Percentiles rank a stretch among this genome's conserved stretches.
These are phyloP conservation scores for Talaromyces wortmannii DNA, from an alignment of 495 filamentous ascomycete species.

Conservation along the genomic window DNA sequence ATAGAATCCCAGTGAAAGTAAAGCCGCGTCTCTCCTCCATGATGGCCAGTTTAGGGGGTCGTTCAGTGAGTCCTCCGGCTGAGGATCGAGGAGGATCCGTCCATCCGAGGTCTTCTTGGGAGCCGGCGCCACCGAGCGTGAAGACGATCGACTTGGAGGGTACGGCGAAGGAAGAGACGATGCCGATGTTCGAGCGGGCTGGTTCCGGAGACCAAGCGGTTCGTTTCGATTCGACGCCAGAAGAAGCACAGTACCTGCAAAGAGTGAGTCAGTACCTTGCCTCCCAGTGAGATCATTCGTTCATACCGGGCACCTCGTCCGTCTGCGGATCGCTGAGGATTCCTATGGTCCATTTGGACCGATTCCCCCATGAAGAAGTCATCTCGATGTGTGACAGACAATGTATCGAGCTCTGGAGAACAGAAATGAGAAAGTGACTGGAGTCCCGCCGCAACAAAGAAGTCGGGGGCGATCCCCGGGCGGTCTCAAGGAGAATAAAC, in stretches of 20 bases:
- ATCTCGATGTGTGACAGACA: not conserved
- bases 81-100: conserved; percentile 81
- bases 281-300: not conserved
- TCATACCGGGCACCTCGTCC: conserved; percentile 84
- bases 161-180: conserved; percentile 64
- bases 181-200: conserved; percentile 65
- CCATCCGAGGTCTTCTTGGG: conserved; percentile 79
- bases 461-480: not conserved
- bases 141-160: conserved; percentile 32
- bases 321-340: conserved; percentile 78
- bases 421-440: no score
- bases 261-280: not conserved
- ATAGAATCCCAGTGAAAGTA: conserved; percentile 83
- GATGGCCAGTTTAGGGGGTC: conserved; percentile 91
- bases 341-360: conserved; percentile 67
- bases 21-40: conserved; percentile 73
- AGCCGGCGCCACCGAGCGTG: conserved; percentile 27
- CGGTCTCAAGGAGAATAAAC: not conserved
- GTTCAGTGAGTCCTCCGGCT: conserved; percentile 85
- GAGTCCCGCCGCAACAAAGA: not conserved
- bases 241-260: conserved; percentile 70
- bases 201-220: conserved; percentile 71
- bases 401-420: no score
- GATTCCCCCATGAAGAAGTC: conserved; percentile 15
- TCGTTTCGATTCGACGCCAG: conserved; percentile 72